Evolutionary conservation across 2,329 filamentous ascomycete species (phyloP).

Genomic region (Fusarium agapanthi): DNA sequence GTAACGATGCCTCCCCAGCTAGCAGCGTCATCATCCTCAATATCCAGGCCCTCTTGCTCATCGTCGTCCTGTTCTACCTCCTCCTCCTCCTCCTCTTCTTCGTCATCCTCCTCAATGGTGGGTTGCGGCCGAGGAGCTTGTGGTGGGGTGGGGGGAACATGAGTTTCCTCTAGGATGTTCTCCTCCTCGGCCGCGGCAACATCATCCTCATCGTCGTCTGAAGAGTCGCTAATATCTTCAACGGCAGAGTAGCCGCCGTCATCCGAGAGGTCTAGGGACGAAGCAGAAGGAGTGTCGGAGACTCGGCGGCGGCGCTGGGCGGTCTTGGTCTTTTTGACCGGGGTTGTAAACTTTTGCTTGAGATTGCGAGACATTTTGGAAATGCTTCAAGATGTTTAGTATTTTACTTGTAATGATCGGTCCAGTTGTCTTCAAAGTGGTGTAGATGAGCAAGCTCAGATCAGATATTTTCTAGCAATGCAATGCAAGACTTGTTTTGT

Average conservation of each 20-base stretch:
- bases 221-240: slow-evolving; percentile 81
- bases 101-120: slow-evolving; percentile 47
- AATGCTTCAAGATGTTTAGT: background rate
- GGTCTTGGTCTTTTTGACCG: slow-evolving; percentile 55
- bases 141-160: slow-evolving; percentile 48
- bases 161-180: slow-evolving; percentile 67
- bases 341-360: slow-evolving; percentile 56
- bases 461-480: background rate
- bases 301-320: slow-evolving; percentile 55
- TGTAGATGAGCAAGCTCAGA: slow-evolving; percentile 1
- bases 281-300: slow-evolving; percentile 61
- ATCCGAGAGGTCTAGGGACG: slow-evolving; percentile 69
- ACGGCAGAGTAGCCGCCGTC: slow-evolving; percentile 79
- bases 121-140: slow-evolving; percentile 61
- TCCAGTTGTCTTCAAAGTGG: background rate
- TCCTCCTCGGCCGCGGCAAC: slow-evolving; percentile 81
- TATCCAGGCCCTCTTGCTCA: slow-evolving; percentile 53
- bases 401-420: background rate
- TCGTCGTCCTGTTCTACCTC: slow-evolving; percentile 53
- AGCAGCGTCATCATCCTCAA: slow-evolving; percentile 53
- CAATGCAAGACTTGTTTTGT: background rate
- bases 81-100: slow-evolving; percentile 47
- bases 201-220: slow-evolving; percentile 80
- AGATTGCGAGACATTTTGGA: slow-evolving; percentile 62
- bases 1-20: slow-evolving; percentile 67